phyloP scores from a whole-genome alignment of 306 rosid genomes.

The Senna tora region DNA sequence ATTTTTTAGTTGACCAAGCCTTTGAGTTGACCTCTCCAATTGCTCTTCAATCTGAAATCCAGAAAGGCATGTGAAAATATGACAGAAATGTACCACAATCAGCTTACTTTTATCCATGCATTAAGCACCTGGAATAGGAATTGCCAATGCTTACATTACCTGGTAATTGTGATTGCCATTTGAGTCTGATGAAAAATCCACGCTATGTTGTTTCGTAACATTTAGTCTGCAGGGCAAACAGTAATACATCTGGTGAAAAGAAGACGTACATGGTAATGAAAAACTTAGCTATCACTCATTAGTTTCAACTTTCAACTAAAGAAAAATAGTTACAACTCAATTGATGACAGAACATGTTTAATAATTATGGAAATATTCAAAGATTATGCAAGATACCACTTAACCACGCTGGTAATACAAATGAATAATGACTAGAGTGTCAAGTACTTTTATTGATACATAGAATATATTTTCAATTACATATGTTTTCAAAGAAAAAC shows the following conservation, averaged over 20 bases:
- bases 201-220: constrained; percentile 38
- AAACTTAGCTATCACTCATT: constrained; percentile 18
- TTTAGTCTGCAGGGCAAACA: constrained; percentile 54
- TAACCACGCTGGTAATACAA: not conserved
- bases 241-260: constrained; percentile 15
- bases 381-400: not conserved
- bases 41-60: constrained; percentile 63
- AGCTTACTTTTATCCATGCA: constrained; percentile 26
- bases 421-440: not conserved
- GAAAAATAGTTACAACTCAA: constrained; percentile 35
- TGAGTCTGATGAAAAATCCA: constrained; percentile 63
- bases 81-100: constrained; percentile 18
- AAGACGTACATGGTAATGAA: constrained; percentile 19
- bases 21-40: constrained; percentile 60
- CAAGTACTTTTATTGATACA: not conserved
- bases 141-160: constrained; percentile 45
- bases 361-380: not conserved
- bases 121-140: constrained; percentile 35
- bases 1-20: constrained; percentile 60
- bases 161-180: constrained; percentile 47
- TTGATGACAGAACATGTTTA: not conserved
- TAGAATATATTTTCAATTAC: not conserved
- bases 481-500: not conserved
- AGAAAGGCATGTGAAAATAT: constrained; percentile 19
- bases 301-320: constrained; percentile 39